Evolutionary conservation across 768 basidiomycete species (phyloP).

Genomic region (Trametes sanguinea): DNA sequence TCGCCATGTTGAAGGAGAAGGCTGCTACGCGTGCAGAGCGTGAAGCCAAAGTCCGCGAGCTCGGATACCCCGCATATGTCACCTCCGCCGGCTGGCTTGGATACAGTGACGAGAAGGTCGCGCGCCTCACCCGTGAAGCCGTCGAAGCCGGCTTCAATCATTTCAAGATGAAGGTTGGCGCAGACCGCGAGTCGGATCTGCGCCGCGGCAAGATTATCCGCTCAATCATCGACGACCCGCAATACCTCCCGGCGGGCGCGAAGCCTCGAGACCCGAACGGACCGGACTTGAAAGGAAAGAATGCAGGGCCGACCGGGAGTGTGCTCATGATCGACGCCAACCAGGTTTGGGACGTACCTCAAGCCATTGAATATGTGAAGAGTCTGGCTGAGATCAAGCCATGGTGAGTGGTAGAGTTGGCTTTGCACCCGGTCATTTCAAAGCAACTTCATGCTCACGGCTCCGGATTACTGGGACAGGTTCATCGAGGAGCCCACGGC

Average conservation of each 20-base stretch:
- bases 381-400: slow-evolving; percentile 79
- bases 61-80: slow-evolving; percentile 91
- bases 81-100: slow-evolving; percentile 94
- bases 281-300: slow-evolving; percentile 77
- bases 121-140: slow-evolving; percentile 82
- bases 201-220: slow-evolving; percentile 88
- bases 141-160: slow-evolving; percentile 90
- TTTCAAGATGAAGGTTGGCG: slow-evolving; percentile 99
- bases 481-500: slow-evolving; percentile 96
- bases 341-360: slow-evolving; percentile 92
- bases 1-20: slow-evolving; percentile 76
- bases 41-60: slow-evolving; percentile 69
- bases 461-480: slow-evolving; percentile 40
- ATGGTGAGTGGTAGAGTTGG: slow-evolving; percentile 52
- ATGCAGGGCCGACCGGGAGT: slow-evolving; percentile 90
- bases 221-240: slow-evolving; percentile 92
- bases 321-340: slow-evolving; percentile 98
- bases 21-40: slow-evolving; percentile 77
- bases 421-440: not conserved
- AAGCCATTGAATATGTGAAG: slow-evolving; percentile 91
- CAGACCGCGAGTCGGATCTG: slow-evolving; percentile 76
- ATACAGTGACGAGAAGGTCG: slow-evolving; percentile 91
- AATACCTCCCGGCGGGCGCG: slow-evolving; percentile 65
- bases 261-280: slow-evolving; percentile 60
- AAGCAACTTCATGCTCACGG: not conserved